Conservation (phyloP, 2,329 filamentous ascomycete genomes). For the Alternaria viburni region DNA sequence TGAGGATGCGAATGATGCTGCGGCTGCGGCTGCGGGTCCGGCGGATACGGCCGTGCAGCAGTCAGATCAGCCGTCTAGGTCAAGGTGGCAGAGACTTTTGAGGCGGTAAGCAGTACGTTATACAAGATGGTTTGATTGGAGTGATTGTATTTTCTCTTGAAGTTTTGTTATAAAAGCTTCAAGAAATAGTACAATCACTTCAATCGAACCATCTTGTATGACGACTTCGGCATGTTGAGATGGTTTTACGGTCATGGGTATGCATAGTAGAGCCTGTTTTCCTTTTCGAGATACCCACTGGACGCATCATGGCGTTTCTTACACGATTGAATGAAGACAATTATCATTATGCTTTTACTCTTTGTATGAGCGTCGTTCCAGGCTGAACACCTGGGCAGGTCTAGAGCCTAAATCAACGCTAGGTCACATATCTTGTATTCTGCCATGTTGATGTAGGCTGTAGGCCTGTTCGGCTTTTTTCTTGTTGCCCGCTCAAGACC, state of each 20-base stretch:
- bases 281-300: background rate
- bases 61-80: background rate
- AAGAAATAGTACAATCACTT: no score
- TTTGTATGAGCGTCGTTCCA: background rate
- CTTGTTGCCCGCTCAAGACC: background rate
- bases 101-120: background rate
- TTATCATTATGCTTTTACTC: background rate
- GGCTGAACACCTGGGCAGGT: background rate
- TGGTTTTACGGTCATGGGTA: background rate
- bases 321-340: background rate
- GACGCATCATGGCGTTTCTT: background rate
- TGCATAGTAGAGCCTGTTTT: background rate
- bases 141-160: no score
- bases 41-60: background rate
- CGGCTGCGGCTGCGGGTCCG: background rate
- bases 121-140: background rate
- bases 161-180: no score
- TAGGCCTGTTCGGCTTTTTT: background rate
- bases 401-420: background rate
- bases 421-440: background rate
- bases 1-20: background rate
- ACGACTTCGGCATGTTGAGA: background rate
- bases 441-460: background rate
- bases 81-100: background rate
- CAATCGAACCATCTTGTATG: background rate